These are phyloP conservation scores for Theobroma grandiflorum DNA, from an alignment of 441 rosid species.

Conservation along the genomic window DNA sequence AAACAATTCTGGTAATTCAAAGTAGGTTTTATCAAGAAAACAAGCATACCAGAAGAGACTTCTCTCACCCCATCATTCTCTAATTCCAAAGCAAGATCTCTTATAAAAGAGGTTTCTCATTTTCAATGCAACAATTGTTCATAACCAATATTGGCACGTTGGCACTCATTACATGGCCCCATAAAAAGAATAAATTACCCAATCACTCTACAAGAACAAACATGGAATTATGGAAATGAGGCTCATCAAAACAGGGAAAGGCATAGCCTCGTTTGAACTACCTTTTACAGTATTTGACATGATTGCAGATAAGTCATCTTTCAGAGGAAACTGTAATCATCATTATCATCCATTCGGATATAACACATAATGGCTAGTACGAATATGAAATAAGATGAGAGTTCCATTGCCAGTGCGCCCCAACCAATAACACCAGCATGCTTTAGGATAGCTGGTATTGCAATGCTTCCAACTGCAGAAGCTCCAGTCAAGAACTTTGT, in stretches of 20 bases:
- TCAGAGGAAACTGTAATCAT: conserved; percentile 63
- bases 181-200: conserved; percentile 23
- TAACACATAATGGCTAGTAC: conserved; percentile 72
- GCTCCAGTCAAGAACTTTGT: conserved; percentile 96
- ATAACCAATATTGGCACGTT: neutral
- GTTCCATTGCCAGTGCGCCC: conserved; percentile 90
- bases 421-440: conserved; percentile 93
- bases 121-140: neutral
- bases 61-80: neutral
- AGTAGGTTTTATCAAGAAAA: neutral
- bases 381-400: conserved; percentile 76
- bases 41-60: neutral
- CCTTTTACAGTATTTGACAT: conserved; percentile 12
- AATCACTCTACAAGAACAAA: conserved; percentile 9
- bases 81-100: neutral
- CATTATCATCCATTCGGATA: conserved; percentile 54
- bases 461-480: conserved; percentile 90
- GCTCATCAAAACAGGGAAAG: conserved; percentile 15
- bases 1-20: neutral
- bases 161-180: neutral
- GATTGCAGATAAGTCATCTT: conserved; percentile 17
- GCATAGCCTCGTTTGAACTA: conserved; percentile 8
- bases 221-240: conserved; percentile 21
- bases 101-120: neutral
- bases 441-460: conserved; percentile 87